These are phyloP conservation scores for Filobasidium uniguttulatum DNA, from an alignment of 1,284 basidiomycete genomes.

Conservation along the genomic window DNA sequence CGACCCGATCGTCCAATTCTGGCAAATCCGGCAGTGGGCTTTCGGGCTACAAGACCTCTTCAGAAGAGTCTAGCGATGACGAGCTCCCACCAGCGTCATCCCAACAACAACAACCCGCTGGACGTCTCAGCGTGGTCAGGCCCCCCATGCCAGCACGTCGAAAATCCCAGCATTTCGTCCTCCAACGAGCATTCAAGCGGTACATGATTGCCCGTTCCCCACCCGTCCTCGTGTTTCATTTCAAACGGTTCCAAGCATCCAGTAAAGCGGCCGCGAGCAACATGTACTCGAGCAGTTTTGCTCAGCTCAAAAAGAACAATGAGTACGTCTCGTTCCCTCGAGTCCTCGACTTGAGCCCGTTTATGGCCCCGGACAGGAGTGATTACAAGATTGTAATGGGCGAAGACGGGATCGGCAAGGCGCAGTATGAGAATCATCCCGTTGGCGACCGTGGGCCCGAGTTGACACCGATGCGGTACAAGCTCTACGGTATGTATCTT, in stretches of 20 bases:
- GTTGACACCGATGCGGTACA: conserved; percentile 29
- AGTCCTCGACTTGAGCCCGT: conserved; percentile 67
- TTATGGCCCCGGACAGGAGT: conserved; percentile 55
- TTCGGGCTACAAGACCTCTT: conserved; percentile 13
- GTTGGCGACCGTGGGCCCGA: conserved; percentile 28
- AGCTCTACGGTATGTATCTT: conserved; percentile 27
- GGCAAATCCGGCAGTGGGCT: conserved; percentile 2
- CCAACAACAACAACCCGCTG: background rate
- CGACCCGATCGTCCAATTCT: conserved; percentile 8
- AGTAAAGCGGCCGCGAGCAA: conserved; percentile 15
- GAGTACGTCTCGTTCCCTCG: conserved; percentile 82
- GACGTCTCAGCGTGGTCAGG: conserved; percentile 10
- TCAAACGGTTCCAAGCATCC: conserved; percentile 81
- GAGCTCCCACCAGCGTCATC: no score
- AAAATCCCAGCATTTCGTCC: conserved; percentile 41
- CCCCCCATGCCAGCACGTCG: conserved; percentile 20
- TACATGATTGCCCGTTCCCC: conserved; percentile 79
- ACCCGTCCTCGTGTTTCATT: conserved; percentile 76
- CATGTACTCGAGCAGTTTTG: conserved; percentile 25
- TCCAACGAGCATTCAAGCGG: conserved; percentile 77
- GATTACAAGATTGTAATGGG: conserved; percentile 32
- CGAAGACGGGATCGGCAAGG: conserved; percentile 17
- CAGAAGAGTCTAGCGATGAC: conserved; percentile 12
- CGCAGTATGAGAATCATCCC: conserved; percentile 34
- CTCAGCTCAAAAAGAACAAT: conserved; percentile 43